phyloP scores from a whole-genome alignment of 208 protist species.

The Phytomonas serpens region DNA sequence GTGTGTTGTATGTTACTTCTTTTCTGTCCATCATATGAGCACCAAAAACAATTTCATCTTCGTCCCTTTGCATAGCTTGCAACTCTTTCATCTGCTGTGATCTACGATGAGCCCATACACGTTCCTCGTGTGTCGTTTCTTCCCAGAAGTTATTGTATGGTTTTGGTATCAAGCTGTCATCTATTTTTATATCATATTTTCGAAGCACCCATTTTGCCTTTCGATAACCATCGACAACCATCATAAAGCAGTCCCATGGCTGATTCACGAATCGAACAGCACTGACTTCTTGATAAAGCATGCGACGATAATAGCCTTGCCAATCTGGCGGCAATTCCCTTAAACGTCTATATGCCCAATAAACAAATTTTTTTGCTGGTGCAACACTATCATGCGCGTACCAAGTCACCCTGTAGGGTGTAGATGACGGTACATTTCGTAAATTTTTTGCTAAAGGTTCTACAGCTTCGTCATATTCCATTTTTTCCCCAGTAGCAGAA shows the following conservation, averaged over 20 bases:
- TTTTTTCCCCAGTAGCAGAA: not conserved
- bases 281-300: slow-evolving; percentile 77
- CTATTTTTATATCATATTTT: slow-evolving; percentile 66
- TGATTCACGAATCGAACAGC: slow-evolving; percentile 77
- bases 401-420: slow-evolving; percentile 72
- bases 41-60: slow-evolving; percentile 74
- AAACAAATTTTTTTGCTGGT: slow-evolving; percentile 73
- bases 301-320: slow-evolving; percentile 80
- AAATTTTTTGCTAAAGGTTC: slow-evolving; percentile 57
- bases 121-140: slow-evolving; percentile 83
- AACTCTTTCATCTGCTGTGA: slow-evolving; percentile 87
- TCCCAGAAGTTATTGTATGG: slow-evolving; percentile 91
- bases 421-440: slow-evolving; percentile 37
- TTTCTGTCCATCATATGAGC: slow-evolving; percentile 54
- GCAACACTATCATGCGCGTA: slow-evolving; percentile 57
- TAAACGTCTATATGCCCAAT: slow-evolving; percentile 74
- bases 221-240: slow-evolving; percentile 83
- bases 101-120: slow-evolving; percentile 77
- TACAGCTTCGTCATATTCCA: not conserved
- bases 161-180: slow-evolving; percentile 69
- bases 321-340: slow-evolving; percentile 74
- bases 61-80: slow-evolving; percentile 75
- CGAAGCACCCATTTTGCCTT: slow-evolving; percentile 82
- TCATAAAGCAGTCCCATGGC: slow-evolving; percentile 88
- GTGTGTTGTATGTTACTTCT: slow-evolving; percentile 45